A percentile compares a stretch with the other conserved stretches of the same genome.
These are phyloP conservation scores for Hypoxylon sp. DNA, from an alignment of 2,329 filamentous ascomycete genomes.

Conservation along the genomic window DNA sequence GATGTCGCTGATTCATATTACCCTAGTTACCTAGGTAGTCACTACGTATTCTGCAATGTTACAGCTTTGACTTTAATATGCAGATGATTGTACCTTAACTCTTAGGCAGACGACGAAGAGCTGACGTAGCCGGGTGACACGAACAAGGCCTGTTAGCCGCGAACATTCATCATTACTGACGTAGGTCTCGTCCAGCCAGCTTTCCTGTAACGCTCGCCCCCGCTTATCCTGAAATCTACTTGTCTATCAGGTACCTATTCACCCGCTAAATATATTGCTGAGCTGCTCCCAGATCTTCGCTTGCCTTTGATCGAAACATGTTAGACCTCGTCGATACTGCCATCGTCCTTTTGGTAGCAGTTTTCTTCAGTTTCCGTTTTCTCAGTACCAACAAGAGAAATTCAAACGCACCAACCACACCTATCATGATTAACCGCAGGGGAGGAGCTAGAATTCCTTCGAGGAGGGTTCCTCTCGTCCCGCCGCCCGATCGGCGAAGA, in stretches of 20 bases:
- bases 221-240: neutral
- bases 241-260: neutral
- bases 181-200: neutral
- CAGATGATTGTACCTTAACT: neutral
- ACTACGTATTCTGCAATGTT: neutral
- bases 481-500: neutral
- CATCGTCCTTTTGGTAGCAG: conserved; percentile 17
- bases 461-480: conserved; percentile 29
- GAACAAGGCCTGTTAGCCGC: neutral
- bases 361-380: conserved; percentile 18
- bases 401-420: conserved; percentile 11
- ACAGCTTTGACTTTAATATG: neutral
- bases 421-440: conserved; percentile 43
- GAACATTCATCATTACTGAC: conserved; percentile 6
- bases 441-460: conserved; percentile 37
- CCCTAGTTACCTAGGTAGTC: neutral
- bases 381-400: conserved; percentile 11
- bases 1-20: neutral
- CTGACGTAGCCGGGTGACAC: conserved; percentile 15
- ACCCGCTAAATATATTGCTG: no score
- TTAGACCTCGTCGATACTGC: conserved; percentile 12
- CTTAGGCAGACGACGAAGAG: conserved; percentile 7
- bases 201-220: neutral
- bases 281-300: neutral
- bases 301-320: conserved; percentile 11